Conservation (phyloP, 768 basidiomycete species). For the Lactarius vividus region DNA sequence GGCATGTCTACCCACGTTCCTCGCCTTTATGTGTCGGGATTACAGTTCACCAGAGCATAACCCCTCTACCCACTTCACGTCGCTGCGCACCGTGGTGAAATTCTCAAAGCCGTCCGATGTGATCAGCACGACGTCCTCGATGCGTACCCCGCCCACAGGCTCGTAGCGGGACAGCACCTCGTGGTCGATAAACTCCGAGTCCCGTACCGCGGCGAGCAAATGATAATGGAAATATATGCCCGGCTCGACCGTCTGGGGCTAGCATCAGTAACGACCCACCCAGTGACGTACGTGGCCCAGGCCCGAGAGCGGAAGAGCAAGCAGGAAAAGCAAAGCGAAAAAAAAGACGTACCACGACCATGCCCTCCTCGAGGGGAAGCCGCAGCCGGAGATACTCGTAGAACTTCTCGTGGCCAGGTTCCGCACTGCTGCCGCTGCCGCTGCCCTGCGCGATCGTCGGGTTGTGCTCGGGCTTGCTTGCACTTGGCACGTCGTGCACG, state of each 20-base stretch:
- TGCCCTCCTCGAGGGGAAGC: conserved; percentile 65
- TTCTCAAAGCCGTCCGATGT: conserved; percentile 74
- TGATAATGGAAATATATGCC: conserved; percentile 85
- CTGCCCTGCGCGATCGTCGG: conserved; percentile 41
- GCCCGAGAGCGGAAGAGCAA: neutral
- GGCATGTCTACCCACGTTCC: neutral
- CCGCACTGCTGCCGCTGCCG: conserved; percentile 10
- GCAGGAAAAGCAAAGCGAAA: neutral
- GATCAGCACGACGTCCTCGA: conserved; percentile 89
- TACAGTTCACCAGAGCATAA: conserved; percentile 66
- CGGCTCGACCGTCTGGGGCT: conserved; percentile 81
- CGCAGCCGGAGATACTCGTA: conserved; percentile 80
- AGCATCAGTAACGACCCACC: conserved; percentile 7
- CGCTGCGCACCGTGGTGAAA: conserved; percentile 80
- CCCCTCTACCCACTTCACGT: conserved; percentile 76
- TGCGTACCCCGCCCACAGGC: conserved; percentile 84
- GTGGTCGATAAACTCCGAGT: conserved; percentile 65
- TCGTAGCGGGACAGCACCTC: conserved; percentile 70
- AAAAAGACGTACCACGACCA: conserved; percentile 73
- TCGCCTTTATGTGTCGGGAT: conserved; percentile 5
- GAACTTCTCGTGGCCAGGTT: conserved; percentile 53
- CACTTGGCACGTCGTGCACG: conserved; percentile 87
- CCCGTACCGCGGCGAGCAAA: conserved; percentile 59
- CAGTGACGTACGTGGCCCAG: neutral
- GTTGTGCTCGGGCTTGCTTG: conserved; percentile 68